Base-by-base conservation (phyloP, 2,329 filamentous ascomycete genomes). In the Aspergillus viridinutans region DNA sequence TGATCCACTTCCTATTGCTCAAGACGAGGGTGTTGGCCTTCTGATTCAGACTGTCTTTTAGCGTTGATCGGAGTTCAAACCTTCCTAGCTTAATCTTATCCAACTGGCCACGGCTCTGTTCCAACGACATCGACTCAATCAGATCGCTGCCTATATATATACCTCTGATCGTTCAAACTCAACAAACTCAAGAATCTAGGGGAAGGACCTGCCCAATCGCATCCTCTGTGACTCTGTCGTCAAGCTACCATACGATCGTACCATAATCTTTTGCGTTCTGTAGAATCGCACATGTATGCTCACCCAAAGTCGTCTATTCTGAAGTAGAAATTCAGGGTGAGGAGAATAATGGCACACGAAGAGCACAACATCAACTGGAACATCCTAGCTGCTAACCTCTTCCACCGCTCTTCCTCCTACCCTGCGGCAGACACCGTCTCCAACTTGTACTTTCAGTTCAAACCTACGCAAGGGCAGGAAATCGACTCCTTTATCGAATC, bases 331-430 rank as follows among this genome's bases (percentile, higher is more conserved):
- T 17, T 17, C 32, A 38, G 14, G 5, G 14, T 17, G 32, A 38
- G 1, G 14, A 17, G 0, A 6, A 17, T 5, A 38, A 62, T 61
- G 61, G 58, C 58, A 8, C 61, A 61, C 49, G 58, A 62, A 50
- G 52, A 56, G 5, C 56, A 61, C 21, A 53, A 52, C 21, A 59
- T 62, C 50, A 52, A 38, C 3, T 62, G 60, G 58, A 35, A 26
- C 17, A 21, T 51, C 3, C 51, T 62, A 9, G 43, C 43, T 25
- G 43, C 40, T 3, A 61, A 61, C 32, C 43, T 62, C 7, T 38
- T 29, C 38, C 54, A 54, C n/a, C 49, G 35, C 14, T 28, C 52
- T 10, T 28, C 42, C 21, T 12, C 23, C 3, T 20, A 50, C 43
- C 21, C 26, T 25, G n/a, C 20, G 12, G 17, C 43, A 21, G 47